Evolutionary conservation across 169 alveolate species (phyloP).

Genomic region (Plasmodium yoelii): DNA sequence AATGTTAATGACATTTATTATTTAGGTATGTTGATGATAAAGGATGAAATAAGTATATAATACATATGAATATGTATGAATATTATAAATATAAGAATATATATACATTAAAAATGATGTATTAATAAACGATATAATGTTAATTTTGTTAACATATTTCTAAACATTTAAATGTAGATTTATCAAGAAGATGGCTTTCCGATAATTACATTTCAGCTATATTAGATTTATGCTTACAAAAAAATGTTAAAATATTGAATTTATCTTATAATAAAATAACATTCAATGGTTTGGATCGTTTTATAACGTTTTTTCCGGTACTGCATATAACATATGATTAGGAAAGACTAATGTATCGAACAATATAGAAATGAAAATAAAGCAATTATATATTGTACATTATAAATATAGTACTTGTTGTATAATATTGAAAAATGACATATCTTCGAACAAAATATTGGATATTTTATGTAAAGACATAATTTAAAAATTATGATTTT

Average conservation of each 20-base stretch:
- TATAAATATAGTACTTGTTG: too few species aligned
- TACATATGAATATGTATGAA: background rate
- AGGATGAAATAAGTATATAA: background rate
- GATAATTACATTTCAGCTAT: constrained; percentile 60
- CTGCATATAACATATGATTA: background rate
- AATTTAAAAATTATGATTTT: background rate
- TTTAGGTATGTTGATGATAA: constrained; percentile 31
- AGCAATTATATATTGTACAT: background rate
- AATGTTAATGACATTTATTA: constrained; percentile 65
- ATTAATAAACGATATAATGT: background rate
- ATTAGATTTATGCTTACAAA: constrained; percentile 54
- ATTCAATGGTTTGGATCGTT: constrained; percentile 18
- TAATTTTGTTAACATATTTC: background rate
- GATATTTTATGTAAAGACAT: background rate
- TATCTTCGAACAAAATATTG: too few species aligned
- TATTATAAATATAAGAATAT: background rate
- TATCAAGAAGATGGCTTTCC: constrained; percentile 75
- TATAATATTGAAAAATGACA: too few species aligned
- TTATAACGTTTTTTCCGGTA: constrained; percentile 43
- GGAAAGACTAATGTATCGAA: background rate
- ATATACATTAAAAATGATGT: background rate
- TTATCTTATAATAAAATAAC: constrained; percentile 72
- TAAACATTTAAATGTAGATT: constrained; percentile 20
- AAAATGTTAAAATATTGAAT: constrained; percentile 56
- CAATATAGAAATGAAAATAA: constrained; percentile 4